These are phyloP conservation scores for Prunus campanulata DNA, from an alignment of 306 rosid genomes.

Conservation along the genomic window DNA sequence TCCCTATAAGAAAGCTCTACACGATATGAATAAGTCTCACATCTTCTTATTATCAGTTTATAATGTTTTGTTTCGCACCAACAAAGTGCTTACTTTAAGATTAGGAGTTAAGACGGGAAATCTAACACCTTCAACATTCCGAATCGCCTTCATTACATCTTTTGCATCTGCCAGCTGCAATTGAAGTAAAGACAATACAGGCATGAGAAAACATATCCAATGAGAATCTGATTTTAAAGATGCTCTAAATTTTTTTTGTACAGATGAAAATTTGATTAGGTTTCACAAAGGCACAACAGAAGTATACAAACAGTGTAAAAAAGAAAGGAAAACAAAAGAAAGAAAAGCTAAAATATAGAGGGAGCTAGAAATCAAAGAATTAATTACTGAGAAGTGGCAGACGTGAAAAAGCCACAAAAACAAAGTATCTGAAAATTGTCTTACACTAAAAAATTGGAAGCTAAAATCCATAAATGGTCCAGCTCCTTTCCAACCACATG, in stretches of 20 bases:
- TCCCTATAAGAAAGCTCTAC: conserved; percentile 51
- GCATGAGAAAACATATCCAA: background rate
- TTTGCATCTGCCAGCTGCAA: conserved; percentile 88
- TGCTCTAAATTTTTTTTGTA: background rate
- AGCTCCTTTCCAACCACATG: background rate
- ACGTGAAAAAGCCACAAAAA: too few species aligned
- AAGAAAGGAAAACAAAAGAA: background rate
- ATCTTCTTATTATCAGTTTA: conserved; percentile 5
- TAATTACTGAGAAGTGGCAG: background rate
- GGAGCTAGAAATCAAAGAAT: background rate
- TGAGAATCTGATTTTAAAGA: background rate
- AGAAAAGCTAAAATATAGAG: background rate
- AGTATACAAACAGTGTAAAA: background rate
- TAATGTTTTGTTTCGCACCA: conserved; percentile 1
- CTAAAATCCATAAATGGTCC: background rate
- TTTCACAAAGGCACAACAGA: background rate
- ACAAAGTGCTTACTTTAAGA: conserved; percentile 60
- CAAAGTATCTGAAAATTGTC: too few species aligned
- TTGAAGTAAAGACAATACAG: background rate
- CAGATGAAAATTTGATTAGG: background rate
- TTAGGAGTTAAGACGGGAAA: conserved; percentile 89
- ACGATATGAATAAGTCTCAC: conserved; percentile 1
- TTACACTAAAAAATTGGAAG: background rate
- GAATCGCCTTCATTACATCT: conserved; percentile 73
- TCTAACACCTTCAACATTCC: conserved; percentile 58